Base-by-base conservation (phyloP, 192 early-diverging fungal genomes). In the Spizellomyces punctatus region DNA sequence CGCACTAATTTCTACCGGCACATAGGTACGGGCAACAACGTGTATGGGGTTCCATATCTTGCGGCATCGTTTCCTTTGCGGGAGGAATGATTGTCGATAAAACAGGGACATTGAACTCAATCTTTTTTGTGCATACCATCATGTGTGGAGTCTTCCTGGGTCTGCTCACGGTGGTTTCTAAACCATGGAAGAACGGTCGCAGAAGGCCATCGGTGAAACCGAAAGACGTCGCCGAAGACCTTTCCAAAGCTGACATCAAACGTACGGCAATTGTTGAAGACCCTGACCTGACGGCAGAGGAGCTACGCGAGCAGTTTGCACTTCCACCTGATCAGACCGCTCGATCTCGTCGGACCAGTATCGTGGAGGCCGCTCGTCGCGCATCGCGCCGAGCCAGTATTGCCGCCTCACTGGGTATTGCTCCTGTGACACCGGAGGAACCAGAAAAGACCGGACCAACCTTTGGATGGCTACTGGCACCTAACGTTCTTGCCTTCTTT, bases 21-120 rank as follows among this genome's bases (percentile, higher is more conserved):
- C 19, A 42, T 19, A 72, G 71, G 44, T 74, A 74, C 64, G 72
- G 72, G 16, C 72, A 74, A 58, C 72, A 74, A 45, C 72, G 72
- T 19, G 54, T 74, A 6, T 74, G 63, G 64, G 72, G 72, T 6
- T 65, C 72, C 43, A 43, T 74, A 36, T 56, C 72, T 5, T 74
- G 72, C 56, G 72, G 72, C 3, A 59, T 74, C 14, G 56, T 50
- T 36, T 67, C 72, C 7, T 74, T 74, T 22, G 64, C 52, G 6
- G 64, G 52, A 14, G 72, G 72, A 27, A 66, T 66, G 57, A 17
- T 74, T 8, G 64, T 67, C 6, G 54, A 58, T 6, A 66, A 60
- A 45, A 67, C 64, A 0, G 64, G 57, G 19, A 74, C 63, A 45
- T 21, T 66, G n/a, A 67, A 55, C 22, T 58, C 65, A 14, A 61